Conservation (phyloP, 176 grass and related monocot genomes). For the Ensete glaucum region DNA sequence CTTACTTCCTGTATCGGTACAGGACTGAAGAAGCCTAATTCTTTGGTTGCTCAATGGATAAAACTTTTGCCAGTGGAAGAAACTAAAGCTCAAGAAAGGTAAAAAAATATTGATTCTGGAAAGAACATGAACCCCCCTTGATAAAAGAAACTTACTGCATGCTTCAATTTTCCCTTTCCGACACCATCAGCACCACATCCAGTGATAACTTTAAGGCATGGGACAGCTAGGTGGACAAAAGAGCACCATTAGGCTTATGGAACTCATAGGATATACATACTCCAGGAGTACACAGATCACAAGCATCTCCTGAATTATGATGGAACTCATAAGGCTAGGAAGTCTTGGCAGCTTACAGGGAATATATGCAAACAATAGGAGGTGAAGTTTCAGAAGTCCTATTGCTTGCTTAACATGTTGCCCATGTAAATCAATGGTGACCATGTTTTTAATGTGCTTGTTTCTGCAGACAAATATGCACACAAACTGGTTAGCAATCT, state of each 20-base stretch:
- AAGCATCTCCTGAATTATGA: background rate
- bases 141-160: slow-evolving; percentile 37
- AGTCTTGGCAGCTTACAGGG: slow-evolving; percentile 51
- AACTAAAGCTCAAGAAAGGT: too few species aligned
- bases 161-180: slow-evolving; percentile 82
- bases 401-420: slow-evolving; percentile 89
- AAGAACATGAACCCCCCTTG: background rate
- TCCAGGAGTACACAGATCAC: background rate
- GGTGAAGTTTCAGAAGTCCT: slow-evolving; percentile 70
- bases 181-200: slow-evolving; percentile 66
- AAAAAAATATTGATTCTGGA: background rate
- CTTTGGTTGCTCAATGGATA: background rate
- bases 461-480: slow-evolving; percentile 48
- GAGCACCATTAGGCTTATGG: slow-evolving; percentile 23
- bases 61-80: background rate
- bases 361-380: slow-evolving; percentile 59
- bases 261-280: slow-evolving; percentile 1
- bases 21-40: background rate
- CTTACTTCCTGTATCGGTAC: too few species aligned
- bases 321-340: background rate
- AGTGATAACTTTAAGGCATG: slow-evolving; percentile 77
- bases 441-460: slow-evolving; percentile 66
- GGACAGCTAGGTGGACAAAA: slow-evolving; percentile 38
- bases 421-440: slow-evolving; percentile 91
- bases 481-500: background rate